These are phyloP conservation scores for Botryosphaeria dothidea DNA, from an alignment of 2,329 filamentous ascomycete genomes.

Conservation along the genomic window DNA sequence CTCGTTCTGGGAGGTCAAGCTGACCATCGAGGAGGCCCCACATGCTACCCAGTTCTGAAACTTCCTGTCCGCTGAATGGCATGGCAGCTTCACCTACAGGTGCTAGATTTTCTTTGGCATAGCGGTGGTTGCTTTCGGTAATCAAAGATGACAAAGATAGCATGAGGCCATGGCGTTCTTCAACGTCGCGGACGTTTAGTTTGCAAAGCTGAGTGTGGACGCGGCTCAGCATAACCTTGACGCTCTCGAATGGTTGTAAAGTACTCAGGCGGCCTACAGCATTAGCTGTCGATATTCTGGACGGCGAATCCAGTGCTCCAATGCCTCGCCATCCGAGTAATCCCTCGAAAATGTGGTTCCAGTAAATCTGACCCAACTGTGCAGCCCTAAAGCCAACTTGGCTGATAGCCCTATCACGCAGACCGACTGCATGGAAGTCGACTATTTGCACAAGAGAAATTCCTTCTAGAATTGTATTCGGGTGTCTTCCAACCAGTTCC, in stretches of 20 bases:
- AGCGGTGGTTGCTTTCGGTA: slow-evolving; percentile 19
- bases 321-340: slow-evolving; percentile 85
- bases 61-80: background rate
- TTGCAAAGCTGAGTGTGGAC: slow-evolving; percentile 48
- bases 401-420: slow-evolving; percentile 78
- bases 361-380: slow-evolving; percentile 63
- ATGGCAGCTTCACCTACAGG: background rate
- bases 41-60: slow-evolving; percentile 24
- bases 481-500: slow-evolving; percentile 90
- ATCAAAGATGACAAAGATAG: slow-evolving; percentile 60
- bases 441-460: slow-evolving; percentile 86
- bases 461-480: slow-evolving; percentile 77
- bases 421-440: slow-evolving; percentile 89
- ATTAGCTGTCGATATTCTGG: slow-evolving; percentile 69
- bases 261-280: slow-evolving; percentile 64
- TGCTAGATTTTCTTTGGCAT: background rate
- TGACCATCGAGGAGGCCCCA: slow-evolving; percentile 31
- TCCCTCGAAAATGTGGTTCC: slow-evolving; percentile 67
- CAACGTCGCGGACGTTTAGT: slow-evolving; percentile 61
- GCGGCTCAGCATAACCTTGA: slow-evolving; percentile 39
- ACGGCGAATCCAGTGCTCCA: slow-evolving; percentile 73
- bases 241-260: slow-evolving; percentile 38
- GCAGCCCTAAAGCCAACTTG: slow-evolving; percentile 73
- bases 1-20: slow-evolving; percentile 40
- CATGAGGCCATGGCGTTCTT: slow-evolving; percentile 69